These are phyloP conservation scores for Colletotrichum higginsianum DNA, from an alignment of 2,329 filamentous ascomycete genomes.

Conservation along the genomic window DNA sequence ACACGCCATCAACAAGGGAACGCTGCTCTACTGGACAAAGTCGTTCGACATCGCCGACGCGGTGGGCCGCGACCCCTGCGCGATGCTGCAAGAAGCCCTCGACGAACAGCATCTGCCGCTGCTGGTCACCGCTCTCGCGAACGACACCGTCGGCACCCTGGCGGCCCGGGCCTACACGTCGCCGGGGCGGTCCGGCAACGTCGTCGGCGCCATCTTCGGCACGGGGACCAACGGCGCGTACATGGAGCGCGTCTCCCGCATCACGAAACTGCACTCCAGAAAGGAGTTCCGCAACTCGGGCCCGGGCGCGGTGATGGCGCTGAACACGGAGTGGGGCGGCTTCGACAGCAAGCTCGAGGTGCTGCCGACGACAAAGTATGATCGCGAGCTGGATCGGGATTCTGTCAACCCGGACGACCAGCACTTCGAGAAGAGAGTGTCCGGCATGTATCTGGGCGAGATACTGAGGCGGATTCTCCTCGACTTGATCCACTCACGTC, in stretches of 20 bases:
- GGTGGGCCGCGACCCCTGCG: slow-evolving; percentile 82
- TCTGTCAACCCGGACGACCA: slow-evolving; percentile 83
- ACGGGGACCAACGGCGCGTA: slow-evolving; percentile 84
- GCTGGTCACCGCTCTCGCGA: slow-evolving; percentile 80
- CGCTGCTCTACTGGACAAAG: slow-evolving; percentile 84
- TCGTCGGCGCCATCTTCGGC: slow-evolving; percentile 85
- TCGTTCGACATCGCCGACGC: slow-evolving; percentile 85
- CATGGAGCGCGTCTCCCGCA: slow-evolving; percentile 78
- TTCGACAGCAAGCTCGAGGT: slow-evolving; percentile 81
- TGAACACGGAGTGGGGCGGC: slow-evolving; percentile 87
- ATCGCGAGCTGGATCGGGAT: slow-evolving; percentile 75
- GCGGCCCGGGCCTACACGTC: slow-evolving; percentile 85
- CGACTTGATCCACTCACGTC: slow-evolving; percentile 48
- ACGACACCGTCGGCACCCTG: slow-evolving; percentile 85
- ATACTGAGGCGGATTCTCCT: slow-evolving; percentile 78
- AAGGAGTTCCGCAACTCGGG: not conserved
- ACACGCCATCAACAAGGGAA: slow-evolving; percentile 79
- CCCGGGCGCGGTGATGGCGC: slow-evolving; percentile 73
- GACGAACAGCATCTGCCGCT: slow-evolving; percentile 79
- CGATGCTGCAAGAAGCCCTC: slow-evolving; percentile 79
- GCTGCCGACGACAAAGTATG: slow-evolving; percentile 79
- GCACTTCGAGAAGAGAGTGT: slow-evolving; percentile 88
- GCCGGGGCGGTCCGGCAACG: slow-evolving; percentile 77
- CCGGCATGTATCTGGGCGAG: slow-evolving; percentile 85
- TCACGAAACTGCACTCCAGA: slow-evolving; percentile 67